phyloP scores from a whole-genome alignment of 2,329 filamentous ascomycete genomes.

The Microcyclospora tardicrescens region DNA sequence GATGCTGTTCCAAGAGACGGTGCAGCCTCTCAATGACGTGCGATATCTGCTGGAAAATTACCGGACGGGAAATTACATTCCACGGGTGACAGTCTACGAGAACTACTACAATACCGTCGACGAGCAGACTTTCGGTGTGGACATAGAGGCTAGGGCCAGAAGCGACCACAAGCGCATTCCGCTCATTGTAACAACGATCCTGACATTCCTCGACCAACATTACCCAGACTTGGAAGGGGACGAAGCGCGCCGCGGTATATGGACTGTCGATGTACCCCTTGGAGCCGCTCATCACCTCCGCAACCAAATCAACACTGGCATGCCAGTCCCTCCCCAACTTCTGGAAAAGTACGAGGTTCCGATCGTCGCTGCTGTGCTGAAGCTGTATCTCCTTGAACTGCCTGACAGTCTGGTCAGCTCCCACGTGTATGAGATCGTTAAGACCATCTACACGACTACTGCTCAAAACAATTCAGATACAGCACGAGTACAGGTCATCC shows the following conservation, averaged over 20 bases:
- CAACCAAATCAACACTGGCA: conserved; percentile 73
- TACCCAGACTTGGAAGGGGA: conserved; percentile 97
- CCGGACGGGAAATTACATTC: conserved; percentile 82
- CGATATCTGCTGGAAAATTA: conserved; percentile 95
- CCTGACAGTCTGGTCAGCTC: conserved; percentile 97
- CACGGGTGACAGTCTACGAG: conserved; percentile 85
- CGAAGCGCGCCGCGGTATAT: conserved; percentile 80
- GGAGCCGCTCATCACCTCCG: conserved; percentile 74
- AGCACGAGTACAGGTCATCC: conserved; percentile 75
- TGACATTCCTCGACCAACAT: conserved; percentile 91
- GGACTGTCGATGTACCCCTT: conserved; percentile 85
- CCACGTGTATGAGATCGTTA: conserved; percentile 96
- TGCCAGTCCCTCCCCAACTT: conserved; percentile 59
- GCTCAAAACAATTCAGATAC: conserved; percentile 63
- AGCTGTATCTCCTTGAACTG: conserved; percentile 87
- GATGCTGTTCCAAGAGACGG: conserved; percentile 97
- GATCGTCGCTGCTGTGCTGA: conserved; percentile 81
- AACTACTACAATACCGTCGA: conserved; percentile 99
- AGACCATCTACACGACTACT: conserved; percentile 85
- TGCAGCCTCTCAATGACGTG: conserved; percentile 83
- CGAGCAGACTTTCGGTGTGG: conserved; percentile 94
- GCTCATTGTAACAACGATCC: conserved; percentile 76
- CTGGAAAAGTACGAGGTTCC: conserved; percentile 86
- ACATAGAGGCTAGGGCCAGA: conserved; percentile 85
- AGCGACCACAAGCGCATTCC: conserved; percentile 94